Base-by-base conservation (phyloP, 805 yeast genomes). In the Metschnikowia vanudenii region DNA sequence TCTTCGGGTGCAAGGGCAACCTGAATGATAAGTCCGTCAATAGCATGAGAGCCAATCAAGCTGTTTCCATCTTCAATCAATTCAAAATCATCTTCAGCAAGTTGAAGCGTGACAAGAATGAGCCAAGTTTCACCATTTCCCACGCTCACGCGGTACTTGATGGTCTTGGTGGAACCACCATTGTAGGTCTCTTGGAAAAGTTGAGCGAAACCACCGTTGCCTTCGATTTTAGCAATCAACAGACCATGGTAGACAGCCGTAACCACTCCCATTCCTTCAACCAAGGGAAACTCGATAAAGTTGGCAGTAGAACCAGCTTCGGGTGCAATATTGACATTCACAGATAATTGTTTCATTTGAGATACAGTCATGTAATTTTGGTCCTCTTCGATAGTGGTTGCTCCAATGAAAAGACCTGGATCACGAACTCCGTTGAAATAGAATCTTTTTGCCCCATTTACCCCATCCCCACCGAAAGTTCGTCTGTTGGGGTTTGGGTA, bases 201-300 rank as follows among this genome's bases (percentile, higher is more conserved):
- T 16, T 29, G 11, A 6, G 34, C 13, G 5, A 45, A 24, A 17
- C 43, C 49, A 3, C 41, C 41, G 14, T 14, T 19, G 1, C 50
- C 51, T 12, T 33, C 33, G 17, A 46, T 35, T 48, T 66, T 62
- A 2, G 89, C 85, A 24, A 72, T 71, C 55, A 82, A 65, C 49
- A 71, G 66, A 11, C 81, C 81, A 58, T 75, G 63, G 52, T 76
- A 74, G 52, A 84, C 59, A 24, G 76, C 80, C 4, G 82, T 73
- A 5, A 71, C 69, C 51, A 79, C 71, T 16, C 85, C 86, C 80
- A 79, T 76, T 47, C 86, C 86, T 58, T 76, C 78, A 13, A 79
- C 82, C 37, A 82, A 52, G 3, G 82, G 80, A 39, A 78, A 51
- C 28, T 72, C 70, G 13, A 84, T 65, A 38, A 62, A 64, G 39